Percentiles rank a stretch among this genome's conserved stretches.
These are phyloP conservation scores for Angomonas ambiguus DNA, from an alignment of 208 protist genomes.

Conservation along the genomic window DNA sequence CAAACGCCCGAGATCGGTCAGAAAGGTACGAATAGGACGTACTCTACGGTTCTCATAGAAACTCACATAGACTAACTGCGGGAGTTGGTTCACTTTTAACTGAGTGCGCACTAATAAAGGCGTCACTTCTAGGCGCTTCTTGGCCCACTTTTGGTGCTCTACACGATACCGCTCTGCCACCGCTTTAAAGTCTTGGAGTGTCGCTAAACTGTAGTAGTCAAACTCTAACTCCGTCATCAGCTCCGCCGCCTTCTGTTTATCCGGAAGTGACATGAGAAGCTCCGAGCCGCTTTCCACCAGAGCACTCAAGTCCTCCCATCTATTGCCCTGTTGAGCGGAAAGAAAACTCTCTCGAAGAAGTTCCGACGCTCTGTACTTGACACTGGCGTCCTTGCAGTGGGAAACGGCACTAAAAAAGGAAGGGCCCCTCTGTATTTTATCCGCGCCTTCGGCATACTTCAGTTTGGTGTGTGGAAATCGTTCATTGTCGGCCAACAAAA, in stretches of 20 bases:
- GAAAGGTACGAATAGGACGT: constrained; percentile 63
- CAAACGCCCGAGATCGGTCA: constrained; percentile 40
- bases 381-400: constrained; percentile 23
- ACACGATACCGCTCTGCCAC: constrained; percentile 42
- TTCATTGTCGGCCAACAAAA: constrained; percentile 17
- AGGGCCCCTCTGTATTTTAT: constrained; percentile 28
- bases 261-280: constrained; percentile 41
- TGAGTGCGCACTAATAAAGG: constrained; percentile 2
- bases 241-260: constrained; percentile 34
- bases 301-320: constrained; percentile 29
- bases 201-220: constrained; percentile 32
- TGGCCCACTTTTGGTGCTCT: constrained; percentile 17
- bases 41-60: constrained; percentile 23
- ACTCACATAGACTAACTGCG: background rate
- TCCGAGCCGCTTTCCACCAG: constrained; percentile 67
- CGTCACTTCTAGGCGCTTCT: background rate
- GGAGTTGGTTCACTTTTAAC: constrained; percentile 11
- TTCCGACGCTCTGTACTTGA: constrained; percentile 34
- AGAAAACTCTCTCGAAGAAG: constrained; percentile 37
- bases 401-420: constrained; percentile 80
- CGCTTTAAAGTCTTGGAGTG: constrained; percentile 22
- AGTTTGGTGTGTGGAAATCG: background rate
- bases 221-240: constrained; percentile 38
- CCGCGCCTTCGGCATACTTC: background rate
- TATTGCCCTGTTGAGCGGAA: constrained; percentile 11